These are phyloP conservation scores for Agaricus blazei DNA, from an alignment of 768 basidiomycete species.

Conservation along the genomic window DNA sequence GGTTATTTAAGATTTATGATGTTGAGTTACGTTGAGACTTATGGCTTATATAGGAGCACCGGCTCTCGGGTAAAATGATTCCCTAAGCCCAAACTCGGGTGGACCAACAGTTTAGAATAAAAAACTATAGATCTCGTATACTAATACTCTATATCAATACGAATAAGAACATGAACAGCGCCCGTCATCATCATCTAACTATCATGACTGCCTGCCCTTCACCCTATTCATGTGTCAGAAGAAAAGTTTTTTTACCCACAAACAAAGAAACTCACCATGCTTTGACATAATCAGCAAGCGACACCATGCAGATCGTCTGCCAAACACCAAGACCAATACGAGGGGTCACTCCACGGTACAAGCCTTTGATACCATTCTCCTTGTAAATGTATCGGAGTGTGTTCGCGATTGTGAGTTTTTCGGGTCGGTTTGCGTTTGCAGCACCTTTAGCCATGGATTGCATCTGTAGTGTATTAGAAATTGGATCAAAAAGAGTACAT, in stretches of 20 bases:
- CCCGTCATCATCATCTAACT: conserved; percentile 5
- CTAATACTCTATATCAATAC: conserved; percentile 22
- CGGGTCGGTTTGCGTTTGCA: conserved; percentile 76
- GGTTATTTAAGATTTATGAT: neutral
- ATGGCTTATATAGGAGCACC: conserved; percentile 6
- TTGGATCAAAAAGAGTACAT: too few species aligned
- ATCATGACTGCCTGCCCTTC: conserved; percentile 6
- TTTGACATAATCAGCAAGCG: conserved; percentile 95
- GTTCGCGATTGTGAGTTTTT: conserved; percentile 87
- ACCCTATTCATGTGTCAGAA: conserved; percentile 16
- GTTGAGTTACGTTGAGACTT: neutral
- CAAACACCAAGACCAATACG: conserved; percentile 94
- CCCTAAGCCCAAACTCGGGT: neutral
- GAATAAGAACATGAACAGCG: conserved; percentile 15
- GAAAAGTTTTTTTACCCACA: neutral
- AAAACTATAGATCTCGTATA: conserved; percentile 10
- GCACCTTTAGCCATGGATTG: conserved; percentile 93
- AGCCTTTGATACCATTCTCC: conserved; percentile 92
- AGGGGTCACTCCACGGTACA: conserved; percentile 97
- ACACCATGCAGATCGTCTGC: conserved; percentile 99
- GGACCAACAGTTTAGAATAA: neutral
- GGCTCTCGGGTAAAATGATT: conserved; percentile 9
- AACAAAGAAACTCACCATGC: conserved; percentile 47
- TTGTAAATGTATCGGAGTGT: conserved; percentile 93
- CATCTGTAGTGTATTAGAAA: conserved; percentile 55